A percentile compares a stretch with the other conserved stretches of the same genome.
Evolutionary conservation across 495 filamentous ascomycete species (phyloP).

Genomic region (Penicillium roqueforti): DNA sequence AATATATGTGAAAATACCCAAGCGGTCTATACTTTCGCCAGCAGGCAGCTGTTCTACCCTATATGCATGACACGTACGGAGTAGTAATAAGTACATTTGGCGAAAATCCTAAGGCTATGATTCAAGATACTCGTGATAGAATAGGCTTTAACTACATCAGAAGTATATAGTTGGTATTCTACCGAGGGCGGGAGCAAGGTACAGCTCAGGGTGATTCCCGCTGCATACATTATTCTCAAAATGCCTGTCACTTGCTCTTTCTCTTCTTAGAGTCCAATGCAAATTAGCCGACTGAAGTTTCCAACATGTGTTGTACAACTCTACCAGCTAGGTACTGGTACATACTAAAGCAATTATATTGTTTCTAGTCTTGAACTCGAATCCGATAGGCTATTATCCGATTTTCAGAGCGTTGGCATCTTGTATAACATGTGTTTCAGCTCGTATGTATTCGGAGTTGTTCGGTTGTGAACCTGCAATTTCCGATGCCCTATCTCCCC

Average conservation of each 20-base stretch:
- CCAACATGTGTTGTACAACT: background rate
- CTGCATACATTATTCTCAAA: background rate
- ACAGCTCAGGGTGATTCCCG: background rate
- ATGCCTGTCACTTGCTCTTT: background rate
- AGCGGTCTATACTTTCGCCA: conserved; percentile 6
- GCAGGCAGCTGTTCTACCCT: background rate
- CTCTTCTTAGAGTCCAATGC: background rate
- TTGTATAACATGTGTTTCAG: conserved; percentile 4
- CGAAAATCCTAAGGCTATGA: background rate
- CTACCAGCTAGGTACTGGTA: background rate
- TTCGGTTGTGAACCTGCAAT: background rate
- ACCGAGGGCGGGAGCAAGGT: background rate
- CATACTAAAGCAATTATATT: background rate
- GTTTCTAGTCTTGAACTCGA: background rate
- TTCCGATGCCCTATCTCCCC: background rate
- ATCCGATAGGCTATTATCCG: conserved; percentile 4
- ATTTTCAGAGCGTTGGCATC: background rate
- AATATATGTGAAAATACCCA: conserved; percentile 13
- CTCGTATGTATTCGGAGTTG: background rate
- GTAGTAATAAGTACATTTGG: background rate
- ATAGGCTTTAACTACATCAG: background rate
- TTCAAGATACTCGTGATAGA: background rate
- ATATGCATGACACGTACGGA: conserved; percentile 13
- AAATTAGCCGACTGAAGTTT: background rate
- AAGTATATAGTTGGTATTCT: background rate